These are phyloP conservation scores for Lentinula guzmanii DNA, from an alignment of 768 basidiomycete genomes.

Conservation along the genomic window DNA sequence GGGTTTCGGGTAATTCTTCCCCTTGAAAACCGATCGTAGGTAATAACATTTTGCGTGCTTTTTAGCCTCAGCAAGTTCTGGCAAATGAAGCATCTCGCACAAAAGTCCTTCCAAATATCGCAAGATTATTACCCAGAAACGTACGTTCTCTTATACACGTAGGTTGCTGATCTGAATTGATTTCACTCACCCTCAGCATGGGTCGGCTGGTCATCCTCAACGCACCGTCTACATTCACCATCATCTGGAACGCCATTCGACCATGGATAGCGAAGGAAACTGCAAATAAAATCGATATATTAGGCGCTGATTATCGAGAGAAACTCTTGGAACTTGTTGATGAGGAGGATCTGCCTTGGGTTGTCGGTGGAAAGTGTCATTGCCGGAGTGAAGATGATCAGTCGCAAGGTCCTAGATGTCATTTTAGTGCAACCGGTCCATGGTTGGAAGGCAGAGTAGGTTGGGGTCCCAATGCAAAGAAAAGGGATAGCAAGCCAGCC, in stretches of 20 bases:
- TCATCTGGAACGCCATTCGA: conserved; percentile 64
- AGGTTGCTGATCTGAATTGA: not conserved
- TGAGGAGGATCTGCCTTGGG: conserved; percentile 54
- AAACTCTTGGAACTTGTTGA: conserved; percentile 55
- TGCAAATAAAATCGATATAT: conserved; percentile 57
- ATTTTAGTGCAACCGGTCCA: conserved; percentile 58
- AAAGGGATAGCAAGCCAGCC: not conserved
- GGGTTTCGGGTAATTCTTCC: conserved; percentile 52
- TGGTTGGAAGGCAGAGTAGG: conserved; percentile 60
- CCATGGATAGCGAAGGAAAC: conserved; percentile 75
- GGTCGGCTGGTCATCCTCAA: conserved; percentile 68
- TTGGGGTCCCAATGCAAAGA: conserved; percentile 36
- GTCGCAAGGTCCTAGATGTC: conserved; percentile 27
- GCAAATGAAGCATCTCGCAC: conserved; percentile 65
- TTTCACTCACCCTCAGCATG: conserved; percentile 41
- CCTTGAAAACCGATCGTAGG: not conserved
- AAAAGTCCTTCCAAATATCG: conserved; percentile 63
- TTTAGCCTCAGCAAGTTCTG: conserved; percentile 62
- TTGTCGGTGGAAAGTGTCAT: conserved; percentile 61
- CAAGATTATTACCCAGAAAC: conserved; percentile 79
- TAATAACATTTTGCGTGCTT: not conserved
- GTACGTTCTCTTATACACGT: conserved; percentile 28
- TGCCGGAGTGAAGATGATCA: conserved; percentile 46
- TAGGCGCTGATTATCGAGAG: conserved; percentile 54
- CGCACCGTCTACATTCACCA: conserved; percentile 65